Base-by-base conservation (phyloP, 805 yeast species). In the Ogataea methanolica region DNA sequence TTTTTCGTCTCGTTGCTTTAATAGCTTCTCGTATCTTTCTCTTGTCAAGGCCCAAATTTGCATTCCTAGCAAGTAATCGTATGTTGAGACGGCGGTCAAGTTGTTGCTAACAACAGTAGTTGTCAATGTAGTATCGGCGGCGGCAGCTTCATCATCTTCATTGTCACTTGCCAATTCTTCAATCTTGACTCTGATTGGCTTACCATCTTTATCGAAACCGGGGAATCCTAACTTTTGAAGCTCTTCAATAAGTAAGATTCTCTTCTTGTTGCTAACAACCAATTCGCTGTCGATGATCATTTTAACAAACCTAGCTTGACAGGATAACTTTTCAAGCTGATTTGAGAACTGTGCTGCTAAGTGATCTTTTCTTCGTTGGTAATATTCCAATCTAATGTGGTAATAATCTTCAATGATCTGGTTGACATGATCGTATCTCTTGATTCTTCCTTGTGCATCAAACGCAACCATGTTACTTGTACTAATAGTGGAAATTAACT, bases 381-480 rank as follows among this genome's bases (percentile, higher is more conserved):
- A 94, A 64, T 75, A 88, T 49, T 91, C 97, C 52, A 94, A 72
- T 60, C 99, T 79, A 14, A 94, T 87, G 58, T 75, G 85, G 65
- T 84, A 94, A 66, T 85, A 94, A 55, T 92, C 98, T 50, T 74
- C 75, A 56, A 94, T 72, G 43, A 94, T 92, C 41, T 89, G 92
- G 53, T 80, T 79, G 2, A 85, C 85, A 43, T 73, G 72, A 12
- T 83, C 85, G 66, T 90, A 94, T 64, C 80, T 88, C 62, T 85
- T 86, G 58, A 94, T 88, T 55, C 91, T 80, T 36, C 97, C 96
- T 42, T 77, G 76, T 4, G 96, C 80, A 69, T 94, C 97, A 69
- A 94, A 94, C 0, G 97, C 95, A 47, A 94, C 97, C 96, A 94
- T 91, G 64, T 94, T 94, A 41, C 84, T 76, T 52, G 88, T 72